Percentiles rank a stretch among this genome's conserved stretches.
These are phyloP conservation scores for Diaporthe caulivora DNA, from an alignment of 2,329 filamentous ascomycete species.

Conservation along the genomic window DNA sequence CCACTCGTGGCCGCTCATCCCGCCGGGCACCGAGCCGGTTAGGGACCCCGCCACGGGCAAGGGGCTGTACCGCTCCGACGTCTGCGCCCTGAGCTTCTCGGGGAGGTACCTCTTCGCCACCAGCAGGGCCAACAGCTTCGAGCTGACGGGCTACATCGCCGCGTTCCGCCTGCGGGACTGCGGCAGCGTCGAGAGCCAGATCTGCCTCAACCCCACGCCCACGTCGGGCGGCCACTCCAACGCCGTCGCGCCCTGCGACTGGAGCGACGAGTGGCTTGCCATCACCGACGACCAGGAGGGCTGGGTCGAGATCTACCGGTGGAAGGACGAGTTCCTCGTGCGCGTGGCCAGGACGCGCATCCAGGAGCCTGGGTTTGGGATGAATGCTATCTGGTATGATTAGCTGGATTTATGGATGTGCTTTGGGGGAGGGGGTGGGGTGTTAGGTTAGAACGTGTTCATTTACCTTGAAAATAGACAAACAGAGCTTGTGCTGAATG, in stretches of 20 bases:
- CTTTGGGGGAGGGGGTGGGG: too few species aligned
- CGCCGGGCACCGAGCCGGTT: constrained; percentile 70
- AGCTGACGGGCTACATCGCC: constrained; percentile 84
- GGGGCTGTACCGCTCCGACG: constrained; percentile 85
- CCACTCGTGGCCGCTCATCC: constrained; percentile 82
- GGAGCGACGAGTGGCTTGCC: constrained; percentile 90
- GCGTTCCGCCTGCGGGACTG: constrained; percentile 78
- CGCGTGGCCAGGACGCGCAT: constrained; percentile 83
- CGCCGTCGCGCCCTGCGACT: constrained; percentile 85
- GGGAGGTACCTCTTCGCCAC: constrained; percentile 86
- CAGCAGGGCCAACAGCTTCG: constrained; percentile 80
- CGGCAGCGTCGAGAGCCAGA: constrained; percentile 81
- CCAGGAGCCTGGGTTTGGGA: constrained; percentile 89
- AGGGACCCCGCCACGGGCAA: constrained; percentile 54
- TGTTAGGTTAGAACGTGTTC: too few species aligned
- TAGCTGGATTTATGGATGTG: constrained; percentile 54
- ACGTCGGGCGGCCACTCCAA: constrained; percentile 92
- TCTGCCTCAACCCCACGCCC: constrained; percentile 85
- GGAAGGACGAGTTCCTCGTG: constrained; percentile 84
- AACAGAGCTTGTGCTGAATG: not conserved
- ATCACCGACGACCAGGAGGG: constrained; percentile 90
- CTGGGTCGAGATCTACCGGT: constrained; percentile 88
- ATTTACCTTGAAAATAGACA: not conserved
- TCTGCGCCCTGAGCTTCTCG: constrained; percentile 78
- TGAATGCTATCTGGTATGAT: constrained; percentile 98